Percentiles rank a stretch among this genome's conserved stretches.
Evolutionary conservation across 441 rosid species (phyloP).

Genomic region (Syzygium syzygioides): DNA sequence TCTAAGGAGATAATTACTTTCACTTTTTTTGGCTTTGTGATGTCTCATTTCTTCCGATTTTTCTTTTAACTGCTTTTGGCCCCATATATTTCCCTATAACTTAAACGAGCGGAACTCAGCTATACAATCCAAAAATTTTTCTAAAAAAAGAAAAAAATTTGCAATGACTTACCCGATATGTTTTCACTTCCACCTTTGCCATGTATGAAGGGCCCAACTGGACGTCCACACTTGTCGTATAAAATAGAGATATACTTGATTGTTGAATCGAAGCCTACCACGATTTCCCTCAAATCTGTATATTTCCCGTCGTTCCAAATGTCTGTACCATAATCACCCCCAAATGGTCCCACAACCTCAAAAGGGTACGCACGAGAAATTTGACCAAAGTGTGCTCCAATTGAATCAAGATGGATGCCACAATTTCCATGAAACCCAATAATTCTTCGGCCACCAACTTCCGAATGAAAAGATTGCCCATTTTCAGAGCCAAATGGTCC

Average conservation of each 20-base stretch:
- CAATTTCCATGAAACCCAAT: conserved; percentile 1
- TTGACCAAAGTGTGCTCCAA: background rate
- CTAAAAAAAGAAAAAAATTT: no score
- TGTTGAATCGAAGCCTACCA: background rate
- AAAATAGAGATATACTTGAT: background rate
- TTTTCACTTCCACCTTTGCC: no score
- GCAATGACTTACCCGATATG: no score
- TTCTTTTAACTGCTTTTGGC: background rate
- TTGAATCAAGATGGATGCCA: background rate
- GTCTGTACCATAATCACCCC: background rate
- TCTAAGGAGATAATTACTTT: no score
- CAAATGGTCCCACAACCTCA: background rate
- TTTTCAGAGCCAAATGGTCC: background rate
- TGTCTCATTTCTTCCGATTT: background rate
- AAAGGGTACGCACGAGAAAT: background rate
- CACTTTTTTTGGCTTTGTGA: background rate
- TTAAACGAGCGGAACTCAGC: background rate
- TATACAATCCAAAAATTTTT: no score
- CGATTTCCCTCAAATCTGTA: background rate
- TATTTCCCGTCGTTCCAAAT: background rate
- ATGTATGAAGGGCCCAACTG: no score
- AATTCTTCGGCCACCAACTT: background rate
- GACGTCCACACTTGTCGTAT: background rate
- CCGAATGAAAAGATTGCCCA: background rate
- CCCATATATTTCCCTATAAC: background rate